Base-by-base conservation (phyloP, 2,329 filamentous ascomycete genomes). In the Ascomycota sp. region DNA sequence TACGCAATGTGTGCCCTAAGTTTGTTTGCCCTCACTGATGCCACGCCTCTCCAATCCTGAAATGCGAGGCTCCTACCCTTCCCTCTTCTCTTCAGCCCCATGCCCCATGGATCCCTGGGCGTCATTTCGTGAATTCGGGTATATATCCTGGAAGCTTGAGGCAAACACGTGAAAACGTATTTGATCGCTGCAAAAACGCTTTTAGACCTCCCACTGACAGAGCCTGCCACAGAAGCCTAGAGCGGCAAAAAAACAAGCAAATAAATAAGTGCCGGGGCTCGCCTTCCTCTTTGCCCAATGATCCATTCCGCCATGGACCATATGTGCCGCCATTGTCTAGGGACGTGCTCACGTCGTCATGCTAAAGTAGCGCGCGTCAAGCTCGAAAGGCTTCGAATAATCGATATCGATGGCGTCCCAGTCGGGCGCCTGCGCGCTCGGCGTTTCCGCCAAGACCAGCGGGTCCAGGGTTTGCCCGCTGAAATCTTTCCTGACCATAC, bases 331-430 rank as follows among this genome's bases (percentile, higher is more conserved):
- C n/a, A n/a, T n/a, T n/a, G n/a, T n/a, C n/a, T n/a, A 15, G 21
- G 20, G 10, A 20, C 17, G 3, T 32, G 27, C 37, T 31, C 37
- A 43, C 13, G 41, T 42, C 27, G 47, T 43, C 40, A 56, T 43
- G 9, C 43, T 47, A 36, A 53, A 55, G 11, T 43, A 37, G 31
- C 43, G 46, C 27, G 54, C 55, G 34, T 71, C 65, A 31, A 72
- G 48, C 36, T 55, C 42, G 36, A 68, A 65, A 1, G 62, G 56
- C 44, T 69, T 68, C 30, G 51, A 51, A 36, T 67, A 65, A 40
- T 65, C 59, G 1, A 47, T 42, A 4, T 55, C 43, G 23, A 63
- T 43, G n/a, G 69, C 61, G 23, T 69, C 64, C 59, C 63, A 65
- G 33, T 53, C 46, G 7, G 47, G 39, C 26, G 38, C 34, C n/a